These are phyloP conservation scores for Fonsecaea pedrosoi DNA, from an alignment of 2,329 filamentous ascomycete species.

Conservation along the genomic window DNA sequence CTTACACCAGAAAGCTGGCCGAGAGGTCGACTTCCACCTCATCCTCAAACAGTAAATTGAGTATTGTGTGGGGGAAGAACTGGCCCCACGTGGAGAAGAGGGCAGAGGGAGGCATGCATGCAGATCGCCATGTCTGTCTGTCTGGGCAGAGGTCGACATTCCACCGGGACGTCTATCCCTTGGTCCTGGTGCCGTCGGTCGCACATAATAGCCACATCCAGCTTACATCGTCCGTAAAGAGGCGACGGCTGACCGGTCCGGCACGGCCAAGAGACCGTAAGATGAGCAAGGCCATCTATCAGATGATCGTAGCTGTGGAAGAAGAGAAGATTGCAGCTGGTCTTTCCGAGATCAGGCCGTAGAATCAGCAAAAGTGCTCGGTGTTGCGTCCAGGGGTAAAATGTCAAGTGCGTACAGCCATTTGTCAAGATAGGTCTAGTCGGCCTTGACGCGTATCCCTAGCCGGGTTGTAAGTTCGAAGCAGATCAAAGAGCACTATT, in stretches of 20 bases:
- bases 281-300: background rate
- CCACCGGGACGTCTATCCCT: conserved; percentile 4
- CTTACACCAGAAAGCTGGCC: background rate
- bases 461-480: background rate
- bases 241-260: conserved; percentile 16
- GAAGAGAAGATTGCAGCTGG: background rate
- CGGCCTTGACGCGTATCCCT: background rate
- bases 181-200: background rate
- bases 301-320: background rate
- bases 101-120: background rate
- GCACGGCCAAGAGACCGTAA: conserved; percentile 4
- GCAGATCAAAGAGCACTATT: background rate
- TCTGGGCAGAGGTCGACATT: background rate
- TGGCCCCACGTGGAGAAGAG: conserved; percentile 22
- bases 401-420: background rate
- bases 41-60: background rate
- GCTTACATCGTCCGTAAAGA: background rate
- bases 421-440: background rate
- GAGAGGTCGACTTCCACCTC: background rate
- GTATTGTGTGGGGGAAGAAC: background rate
- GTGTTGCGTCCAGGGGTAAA: background rate
- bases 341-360: background rate
- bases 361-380: background rate
- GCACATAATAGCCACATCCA: background rate
- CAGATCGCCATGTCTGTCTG: background rate